Percentiles rank a stretch among this genome's conserved stretches.
Evolutionary conservation across 148 eudicot species (phyloP).

Genomic region (Simmondsia chinensis): DNA sequence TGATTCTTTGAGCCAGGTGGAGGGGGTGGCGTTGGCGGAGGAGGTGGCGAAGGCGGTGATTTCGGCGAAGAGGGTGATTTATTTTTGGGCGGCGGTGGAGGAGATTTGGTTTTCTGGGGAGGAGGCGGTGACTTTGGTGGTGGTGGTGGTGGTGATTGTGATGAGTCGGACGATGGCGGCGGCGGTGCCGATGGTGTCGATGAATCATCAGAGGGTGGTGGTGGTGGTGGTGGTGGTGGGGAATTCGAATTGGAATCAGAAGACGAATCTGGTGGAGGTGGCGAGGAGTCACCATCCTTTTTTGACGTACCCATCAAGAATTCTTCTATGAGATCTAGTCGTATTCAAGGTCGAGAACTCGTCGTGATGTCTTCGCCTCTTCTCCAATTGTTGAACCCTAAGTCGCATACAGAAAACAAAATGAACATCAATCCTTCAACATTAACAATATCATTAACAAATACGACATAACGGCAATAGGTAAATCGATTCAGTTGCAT

Average conservation of each 20-base stretch:
- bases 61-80: not conserved
- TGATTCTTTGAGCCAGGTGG: too few species aligned
- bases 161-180: too few species aligned
- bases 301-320: too few species aligned
- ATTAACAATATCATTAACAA: too few species aligned
- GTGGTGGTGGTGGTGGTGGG: not conserved
- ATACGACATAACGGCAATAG: too few species aligned
- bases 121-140: too few species aligned
- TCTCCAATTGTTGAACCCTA: slow-evolving; percentile 17
- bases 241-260: not conserved
- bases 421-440: too few species aligned
- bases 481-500: too few species aligned
- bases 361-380: slow-evolving; percentile 16
- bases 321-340: too few species aligned
- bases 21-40: not conserved
- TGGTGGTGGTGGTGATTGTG: too few species aligned
- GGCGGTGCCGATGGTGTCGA: not conserved
- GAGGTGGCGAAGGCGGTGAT: not conserved
- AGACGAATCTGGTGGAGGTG: not conserved
- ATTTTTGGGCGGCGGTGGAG: slow-evolving; percentile 7
- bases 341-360: not conserved
- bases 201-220: slow-evolving; percentile 1
- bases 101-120: too few species aligned
- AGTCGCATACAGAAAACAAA: not conserved
- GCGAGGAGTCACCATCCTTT: too few species aligned